Evolutionary conservation across 768 basidiomycete genomes (phyloP), one percentile per base, ranked within the genome.

Genomic region (Mycena amicta): DNA sequence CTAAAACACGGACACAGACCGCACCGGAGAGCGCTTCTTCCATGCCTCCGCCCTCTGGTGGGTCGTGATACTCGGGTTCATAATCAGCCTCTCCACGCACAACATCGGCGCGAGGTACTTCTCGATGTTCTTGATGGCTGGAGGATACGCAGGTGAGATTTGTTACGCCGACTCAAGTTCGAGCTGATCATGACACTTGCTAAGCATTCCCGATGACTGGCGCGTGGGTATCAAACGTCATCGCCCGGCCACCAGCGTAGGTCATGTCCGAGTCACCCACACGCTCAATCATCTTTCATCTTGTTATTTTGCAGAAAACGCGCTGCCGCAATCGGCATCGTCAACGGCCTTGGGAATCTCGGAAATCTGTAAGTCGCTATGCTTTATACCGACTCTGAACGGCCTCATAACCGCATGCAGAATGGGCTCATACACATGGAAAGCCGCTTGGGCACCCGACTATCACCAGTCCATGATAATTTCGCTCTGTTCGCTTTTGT

Each of bases 381-480:
- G 5, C 3, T 52, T 18, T 20, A 26, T 20, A 20, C 16, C 30
- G 18, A 18, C 26, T 15, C 18, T 39, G 5, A 53, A 26, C 11
- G 41, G n/a, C 22, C 11, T 25, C 23, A 29, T 47, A 29, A 37
- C 51, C 49, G 33, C 18, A 50, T 22, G 20, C 16, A 87, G 85
- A 2, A 82, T 84, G 59, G 81, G 83, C 3, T 84, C 85, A 0
- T 87, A 80, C 64, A 76, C 79, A 2, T 88, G 86, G 86, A 81
- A 81, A 64, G 65, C 80, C 3, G 66, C 67, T 22, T 88, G 85
- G 84, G 76, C 83, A 11, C 86, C 86, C 0, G 63, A 76, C 61
- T 88, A 87, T 64, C 84, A 85, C 45, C 84, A 73, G 45, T 84
- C 84, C 0, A 83, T 87, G 82, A 74, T 74, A 27, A 83, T 88